Evolutionary conservation across 495 filamentous ascomycete genomes (phyloP).

Genomic region (Neurospora hispaniola): DNA sequence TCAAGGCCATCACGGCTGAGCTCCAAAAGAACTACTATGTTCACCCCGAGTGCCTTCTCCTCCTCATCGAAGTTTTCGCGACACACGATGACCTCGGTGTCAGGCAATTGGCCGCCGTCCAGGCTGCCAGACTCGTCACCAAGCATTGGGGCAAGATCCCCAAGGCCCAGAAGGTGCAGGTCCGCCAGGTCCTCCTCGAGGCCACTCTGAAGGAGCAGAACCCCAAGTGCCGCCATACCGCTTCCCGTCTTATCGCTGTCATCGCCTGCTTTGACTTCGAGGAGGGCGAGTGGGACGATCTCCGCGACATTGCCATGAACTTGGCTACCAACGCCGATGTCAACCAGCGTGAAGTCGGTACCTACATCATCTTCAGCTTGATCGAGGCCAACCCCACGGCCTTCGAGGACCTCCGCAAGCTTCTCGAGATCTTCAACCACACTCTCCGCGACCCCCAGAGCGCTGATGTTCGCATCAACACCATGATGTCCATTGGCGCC

Average conservation of each 20-base stretch:
- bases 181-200: conserved; percentile 72
- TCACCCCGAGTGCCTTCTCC: conserved; percentile 67
- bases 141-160: conserved; percentile 74
- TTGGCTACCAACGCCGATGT: conserved; percentile 61
- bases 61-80: conserved; percentile 76
- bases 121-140: conserved; percentile 65
- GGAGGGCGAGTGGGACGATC: conserved; percentile 76
- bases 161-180: conserved; percentile 52
- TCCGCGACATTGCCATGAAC: conserved; percentile 63
- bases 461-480: conserved; percentile 85
- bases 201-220: conserved; percentile 68
- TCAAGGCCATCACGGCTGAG: conserved; percentile 83
- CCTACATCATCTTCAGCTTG: conserved; percentile 86
- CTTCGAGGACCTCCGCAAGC: conserved; percentile 65
- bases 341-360: conserved; percentile 75
- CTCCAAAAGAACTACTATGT: conserved; percentile 88
- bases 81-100: conserved; percentile 60
- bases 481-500: conserved; percentile 83
- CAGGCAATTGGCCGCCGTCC: conserved; percentile 82
- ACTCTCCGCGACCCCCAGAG: conserved; percentile 89
- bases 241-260: conserved; percentile 76
- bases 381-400: conserved; percentile 74
- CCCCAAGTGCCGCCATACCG: conserved; percentile 67
- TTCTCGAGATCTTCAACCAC: conserved; percentile 74
- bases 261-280: conserved; percentile 80